Base-by-base conservation (phyloP, 139 green algal genomes). In the Volvox africanus region DNA sequence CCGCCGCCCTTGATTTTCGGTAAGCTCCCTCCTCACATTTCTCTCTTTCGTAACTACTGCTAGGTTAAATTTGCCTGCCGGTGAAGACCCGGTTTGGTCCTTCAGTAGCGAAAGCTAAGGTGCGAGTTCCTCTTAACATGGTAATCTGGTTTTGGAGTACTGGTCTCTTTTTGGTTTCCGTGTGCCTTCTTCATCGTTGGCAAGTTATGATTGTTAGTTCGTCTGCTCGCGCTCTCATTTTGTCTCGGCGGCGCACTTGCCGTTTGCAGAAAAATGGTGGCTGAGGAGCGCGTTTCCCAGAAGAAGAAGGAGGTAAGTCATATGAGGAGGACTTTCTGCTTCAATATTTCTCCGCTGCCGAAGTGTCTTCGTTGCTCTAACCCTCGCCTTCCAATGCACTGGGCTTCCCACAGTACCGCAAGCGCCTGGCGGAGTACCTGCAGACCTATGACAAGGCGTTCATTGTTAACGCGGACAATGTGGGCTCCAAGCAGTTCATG, bases 401-500 rank as follows among this genome's bases (percentile, higher is more conserved):
- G 21, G 65, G 65, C 5, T 21, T 20, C 83, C 32, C 91, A 92
- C 97, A 99, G 97, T 99, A 99, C 94, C 96, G 98, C 89, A 85
- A 90, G 80, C 97, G 96, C 90, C 95, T 99, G 20, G 97, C 92
- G 86, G 90, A 97, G 65, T 93, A 97, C 61, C 94, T 99, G 90
- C 94, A 97, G 88, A 97, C 93, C 67, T 97, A 98, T 93, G 95
- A 97, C 90, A 96, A 95, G 93, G 96, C 94, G n/a, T 99, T 99
- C 94, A 94, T 99, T 36, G 97, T 99, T 24, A 94, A 97, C 94
- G 98, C 98, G 37, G 98, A 99, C 97, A 99, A 99, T 95, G 98
- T 99, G n/a, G 98, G 98, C 91, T 99, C 97, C 69, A 98, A 97
- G 95, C 98, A 99, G 97, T 99, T 99, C 94, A 96, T 97, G 96